A percentile compares a stretch with the other conserved stretches of the same genome.
phyloP scores from a whole-genome alignment of 805 yeast genomes.

The Kodamaea restingae region DNA sequence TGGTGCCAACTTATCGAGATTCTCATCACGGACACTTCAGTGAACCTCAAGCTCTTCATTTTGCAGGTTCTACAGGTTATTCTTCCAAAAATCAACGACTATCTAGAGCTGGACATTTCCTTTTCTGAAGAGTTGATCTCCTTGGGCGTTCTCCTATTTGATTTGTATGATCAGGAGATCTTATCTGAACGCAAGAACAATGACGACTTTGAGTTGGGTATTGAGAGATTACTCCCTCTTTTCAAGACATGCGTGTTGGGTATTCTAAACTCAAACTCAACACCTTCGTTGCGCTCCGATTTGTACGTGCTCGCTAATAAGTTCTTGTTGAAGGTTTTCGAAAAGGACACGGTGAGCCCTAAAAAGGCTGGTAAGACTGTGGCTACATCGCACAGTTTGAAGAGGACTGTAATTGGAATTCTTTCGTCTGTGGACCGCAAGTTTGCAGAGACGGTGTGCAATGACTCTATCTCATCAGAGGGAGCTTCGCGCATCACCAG shows the following conservation, averaged over 20 bases:
- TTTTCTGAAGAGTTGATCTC: slow-evolving; percentile 78
- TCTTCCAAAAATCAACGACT: slow-evolving; percentile 73
- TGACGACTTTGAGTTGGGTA: slow-evolving; percentile 22
- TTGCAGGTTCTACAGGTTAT: slow-evolving; percentile 72
- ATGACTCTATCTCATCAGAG: slow-evolving; percentile 77
- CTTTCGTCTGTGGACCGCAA: slow-evolving; percentile 57
- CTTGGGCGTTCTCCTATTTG: slow-evolving; percentile 65
- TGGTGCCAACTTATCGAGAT: slow-evolving; percentile 83
- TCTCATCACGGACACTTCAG: slow-evolving; percentile 58
- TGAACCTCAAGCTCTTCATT: slow-evolving; percentile 53
- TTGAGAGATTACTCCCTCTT: slow-evolving; percentile 58
- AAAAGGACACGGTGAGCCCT: slow-evolving; percentile 18
- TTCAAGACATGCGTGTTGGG: slow-evolving; percentile 75
- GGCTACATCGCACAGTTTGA: slow-evolving; percentile 14
- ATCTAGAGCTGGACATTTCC: slow-evolving; percentile 57
- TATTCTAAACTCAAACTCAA: slow-evolving; percentile 63
- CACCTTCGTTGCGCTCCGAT: slow-evolving; percentile 69
- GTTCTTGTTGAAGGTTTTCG: slow-evolving; percentile 49
- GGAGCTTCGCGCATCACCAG: slow-evolving; percentile 75
- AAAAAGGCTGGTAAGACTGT: background rate
- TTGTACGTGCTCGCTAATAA: slow-evolving; percentile 70
- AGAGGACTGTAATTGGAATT: slow-evolving; percentile 48
- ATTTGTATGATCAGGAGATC: slow-evolving; percentile 45
- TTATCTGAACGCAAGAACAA: slow-evolving; percentile 14
- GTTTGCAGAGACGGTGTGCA: slow-evolving; percentile 61